Evolutionary conservation across 2,329 filamentous ascomycete species (phyloP).

Genomic region (Coniochaeta sp.): DNA sequence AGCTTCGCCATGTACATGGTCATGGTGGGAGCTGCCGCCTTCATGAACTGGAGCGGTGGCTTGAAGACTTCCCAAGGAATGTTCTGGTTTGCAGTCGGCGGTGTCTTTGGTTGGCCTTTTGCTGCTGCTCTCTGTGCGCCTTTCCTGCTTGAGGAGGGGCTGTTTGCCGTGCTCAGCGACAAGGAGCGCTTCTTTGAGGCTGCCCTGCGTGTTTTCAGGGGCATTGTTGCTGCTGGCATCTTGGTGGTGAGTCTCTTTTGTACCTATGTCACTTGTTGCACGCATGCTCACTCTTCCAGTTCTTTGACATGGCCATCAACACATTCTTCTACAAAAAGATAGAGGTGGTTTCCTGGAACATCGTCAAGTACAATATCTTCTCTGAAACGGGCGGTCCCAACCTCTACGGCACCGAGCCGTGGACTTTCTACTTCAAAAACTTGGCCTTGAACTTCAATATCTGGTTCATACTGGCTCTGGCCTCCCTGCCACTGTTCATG

Average conservation of each 20-base stretch:
- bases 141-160: constrained; percentile 70
- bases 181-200: constrained; percentile 53
- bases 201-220: constrained; percentile 57
- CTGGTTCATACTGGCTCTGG: constrained; percentile 78
- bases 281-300: constrained; percentile 34
- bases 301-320: constrained; percentile 64
- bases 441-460: constrained; percentile 90
- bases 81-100: constrained; percentile 82
- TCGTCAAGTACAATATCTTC: constrained; percentile 93
- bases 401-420: constrained; percentile 92
- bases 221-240: constrained; percentile 56
- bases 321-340: constrained; percentile 78
- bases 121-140: constrained; percentile 74
- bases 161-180: constrained; percentile 48
- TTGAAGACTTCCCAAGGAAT: constrained; percentile 77
- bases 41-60: constrained; percentile 82
- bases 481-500: constrained; percentile 67
- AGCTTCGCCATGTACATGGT: constrained; percentile 95
- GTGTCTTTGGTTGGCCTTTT: constrained; percentile 91
- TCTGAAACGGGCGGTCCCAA: constrained; percentile 75
- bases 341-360: constrained; percentile 79
- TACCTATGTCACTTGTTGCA: too few relatives aligned
- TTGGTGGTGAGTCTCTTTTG: constrained; percentile 61
- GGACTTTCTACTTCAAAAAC: constrained; percentile 94
- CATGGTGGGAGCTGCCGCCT: constrained; percentile 79